phyloP scores from a whole-genome alignment of 2,329 filamentous ascomycete species.

The Hymenoscyphus infarciens region DNA sequence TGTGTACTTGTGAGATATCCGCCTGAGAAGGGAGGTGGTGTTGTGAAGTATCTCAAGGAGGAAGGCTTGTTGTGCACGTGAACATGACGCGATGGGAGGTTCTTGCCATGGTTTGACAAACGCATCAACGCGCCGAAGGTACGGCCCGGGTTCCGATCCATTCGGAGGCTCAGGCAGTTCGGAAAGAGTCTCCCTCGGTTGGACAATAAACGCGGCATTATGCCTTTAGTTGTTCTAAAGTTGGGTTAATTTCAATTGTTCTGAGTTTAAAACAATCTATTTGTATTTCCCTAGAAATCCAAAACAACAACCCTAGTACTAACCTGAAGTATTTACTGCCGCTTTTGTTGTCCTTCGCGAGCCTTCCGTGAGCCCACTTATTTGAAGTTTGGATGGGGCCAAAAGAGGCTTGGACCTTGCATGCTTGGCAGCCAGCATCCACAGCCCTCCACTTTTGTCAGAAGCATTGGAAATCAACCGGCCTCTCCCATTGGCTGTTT shows the following conservation, averaged over 20 bases:
- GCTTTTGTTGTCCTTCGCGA: no score
- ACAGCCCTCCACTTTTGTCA: slow-evolving; percentile 7
- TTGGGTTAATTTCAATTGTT: no score
- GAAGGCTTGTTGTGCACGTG: background rate
- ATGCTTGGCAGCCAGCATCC: background rate
- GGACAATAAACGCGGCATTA: background rate
- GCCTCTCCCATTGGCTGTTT: slow-evolving; percentile 8
- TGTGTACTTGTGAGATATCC: background rate
- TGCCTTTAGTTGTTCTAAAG: no score
- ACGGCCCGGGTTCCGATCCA: background rate
- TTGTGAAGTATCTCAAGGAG: background rate
- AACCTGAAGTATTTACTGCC: no score
- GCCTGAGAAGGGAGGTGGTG: background rate
- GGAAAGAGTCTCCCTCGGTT: background rate
- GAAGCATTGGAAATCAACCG: slow-evolving; percentile 8
- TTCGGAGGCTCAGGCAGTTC: background rate
- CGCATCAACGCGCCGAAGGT: background rate
- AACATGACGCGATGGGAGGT: background rate
- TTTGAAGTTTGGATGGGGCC: no score
- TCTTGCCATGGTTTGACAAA: background rate
- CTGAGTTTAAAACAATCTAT: no score
- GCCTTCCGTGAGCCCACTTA: no score
- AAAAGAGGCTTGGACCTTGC: background rate
- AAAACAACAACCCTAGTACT: no score
- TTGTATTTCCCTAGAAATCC: no score